Evolutionary conservation across 164 flowering plant species (phyloP).

Genomic region (Magnolia kwangsiensis): DNA sequence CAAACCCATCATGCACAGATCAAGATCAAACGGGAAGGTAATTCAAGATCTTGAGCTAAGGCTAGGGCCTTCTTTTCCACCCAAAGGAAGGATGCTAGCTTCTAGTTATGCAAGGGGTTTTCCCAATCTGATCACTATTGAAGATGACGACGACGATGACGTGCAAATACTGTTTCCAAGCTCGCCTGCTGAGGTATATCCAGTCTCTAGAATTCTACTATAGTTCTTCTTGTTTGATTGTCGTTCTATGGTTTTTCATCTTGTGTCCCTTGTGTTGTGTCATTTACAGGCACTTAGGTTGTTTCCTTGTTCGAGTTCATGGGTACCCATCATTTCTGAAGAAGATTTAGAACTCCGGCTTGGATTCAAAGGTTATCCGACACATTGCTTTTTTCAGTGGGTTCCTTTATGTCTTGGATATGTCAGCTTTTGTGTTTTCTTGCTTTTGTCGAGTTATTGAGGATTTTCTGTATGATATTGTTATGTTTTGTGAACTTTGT

Average conservation of each 20-base stretch:
- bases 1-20: conserved; percentile 15
- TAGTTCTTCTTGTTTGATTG: neutral
- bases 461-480: neutral
- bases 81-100: conserved; percentile 16
- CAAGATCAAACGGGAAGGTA: conserved; percentile 9
- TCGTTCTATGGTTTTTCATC: neutral
- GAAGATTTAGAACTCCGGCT: conserved; percentile 36
- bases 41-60: conserved; percentile 22
- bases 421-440: neutral
- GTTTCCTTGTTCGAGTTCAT: conserved; percentile 22
- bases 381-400: neutral
- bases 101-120: conserved; percentile 9
- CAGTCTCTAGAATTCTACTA: neutral
- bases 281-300: conserved; percentile 20
- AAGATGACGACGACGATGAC: conserved; percentile 28
- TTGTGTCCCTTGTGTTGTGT: neutral
- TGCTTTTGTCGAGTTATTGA: neutral
- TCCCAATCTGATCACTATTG: conserved; percentile 25
- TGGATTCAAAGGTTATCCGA: conserved; percentile 23
- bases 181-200: conserved; percentile 17
- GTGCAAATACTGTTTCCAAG: conserved; percentile 18
- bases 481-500: neutral
- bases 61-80: conserved; percentile 15
- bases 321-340: conserved; percentile 23
- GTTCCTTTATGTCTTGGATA: neutral